Evolutionary conservation across 768 basidiomycete species (phyloP).

Genomic region (Termitomyces bulborhizus): DNA sequence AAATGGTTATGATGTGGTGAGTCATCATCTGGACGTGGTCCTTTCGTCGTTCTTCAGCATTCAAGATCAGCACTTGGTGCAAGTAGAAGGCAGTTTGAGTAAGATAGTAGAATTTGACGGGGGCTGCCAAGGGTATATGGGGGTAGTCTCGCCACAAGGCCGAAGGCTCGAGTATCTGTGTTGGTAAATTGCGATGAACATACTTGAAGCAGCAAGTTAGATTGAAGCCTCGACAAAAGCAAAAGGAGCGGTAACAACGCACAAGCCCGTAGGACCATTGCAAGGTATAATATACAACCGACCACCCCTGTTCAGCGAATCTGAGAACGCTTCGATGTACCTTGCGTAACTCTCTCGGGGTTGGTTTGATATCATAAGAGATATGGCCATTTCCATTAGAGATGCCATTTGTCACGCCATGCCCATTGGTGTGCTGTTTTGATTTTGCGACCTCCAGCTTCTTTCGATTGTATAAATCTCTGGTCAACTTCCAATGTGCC

Average conservation of each 20-base stretch:
- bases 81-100: conserved; percentile 83
- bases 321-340: conserved; percentile 71
- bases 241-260: conserved; percentile 30
- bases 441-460: conserved; percentile 13
- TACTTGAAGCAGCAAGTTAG: conserved; percentile 46
- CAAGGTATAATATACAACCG: conserved; percentile 68
- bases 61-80: conserved; percentile 88
- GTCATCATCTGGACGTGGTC: conserved; percentile 96
- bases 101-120: conserved; percentile 88
- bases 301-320: conserved; percentile 97
- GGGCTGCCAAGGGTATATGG: conserved; percentile 69
- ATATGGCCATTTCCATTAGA: conserved; percentile 27
- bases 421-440: conserved; percentile 20
- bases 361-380: conserved; percentile 15
- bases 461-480: conserved; percentile 34
- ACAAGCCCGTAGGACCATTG: conserved; percentile 82
- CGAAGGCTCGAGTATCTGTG: conserved; percentile 51
- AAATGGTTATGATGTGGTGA: conserved; percentile 88
- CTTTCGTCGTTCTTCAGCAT: conserved; percentile 86
- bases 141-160: conserved; percentile 81
- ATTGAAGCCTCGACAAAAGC: conserved; percentile 1
- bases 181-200: conserved; percentile 69
- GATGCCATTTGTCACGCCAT: conserved; percentile 19
- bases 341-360: conserved; percentile 45
- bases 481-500: conserved; percentile 67